Evolutionary conservation across 768 basidiomycete genomes (phyloP).

Genomic region (Suillus subaureus): DNA sequence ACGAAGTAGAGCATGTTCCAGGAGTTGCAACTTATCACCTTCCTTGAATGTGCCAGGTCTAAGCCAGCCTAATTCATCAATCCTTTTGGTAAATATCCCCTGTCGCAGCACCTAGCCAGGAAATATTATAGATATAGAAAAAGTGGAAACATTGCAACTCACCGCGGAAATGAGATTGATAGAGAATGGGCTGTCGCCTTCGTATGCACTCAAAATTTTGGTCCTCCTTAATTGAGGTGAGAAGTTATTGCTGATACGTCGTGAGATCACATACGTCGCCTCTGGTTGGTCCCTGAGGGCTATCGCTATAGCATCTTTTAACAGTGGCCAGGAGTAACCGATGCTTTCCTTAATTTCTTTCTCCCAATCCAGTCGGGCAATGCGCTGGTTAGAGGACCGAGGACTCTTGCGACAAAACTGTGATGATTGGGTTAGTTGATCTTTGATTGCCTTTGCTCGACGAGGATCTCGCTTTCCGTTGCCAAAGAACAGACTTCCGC

Average conservation of each 20-base stretch:
- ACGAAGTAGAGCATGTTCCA: conserved; percentile 53
- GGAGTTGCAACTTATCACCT: conserved; percentile 38
- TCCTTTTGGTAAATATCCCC: conserved; percentile 54
- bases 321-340: conserved; percentile 27
- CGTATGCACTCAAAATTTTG: conserved; percentile 54
- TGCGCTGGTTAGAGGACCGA: conserved; percentile 17
- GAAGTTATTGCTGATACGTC: not conserved
- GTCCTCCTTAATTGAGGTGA: conserved; percentile 30
- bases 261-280: conserved; percentile 24
- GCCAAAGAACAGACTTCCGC: conserved; percentile 39
- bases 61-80: conserved; percentile 56
- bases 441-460: conserved; percentile 32
- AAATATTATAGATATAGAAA: conserved; percentile 1
- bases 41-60: conserved; percentile 41
- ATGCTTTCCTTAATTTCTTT: conserved; percentile 28
- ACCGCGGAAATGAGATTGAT: conserved; percentile 62
- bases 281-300: conserved; percentile 21
- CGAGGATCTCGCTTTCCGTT: conserved; percentile 26
- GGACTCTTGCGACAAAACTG: conserved; percentile 17
- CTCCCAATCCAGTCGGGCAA: conserved; percentile 27
- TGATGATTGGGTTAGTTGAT: conserved; percentile 25
- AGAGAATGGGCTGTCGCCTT: conserved; percentile 53
- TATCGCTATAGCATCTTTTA: conserved; percentile 22
- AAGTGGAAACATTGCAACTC: conserved; percentile 13
- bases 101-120: conserved; percentile 53